Conservation (phyloP, 2,329 filamentous ascomycete genomes). For the Neonectria ditissima region DNA sequence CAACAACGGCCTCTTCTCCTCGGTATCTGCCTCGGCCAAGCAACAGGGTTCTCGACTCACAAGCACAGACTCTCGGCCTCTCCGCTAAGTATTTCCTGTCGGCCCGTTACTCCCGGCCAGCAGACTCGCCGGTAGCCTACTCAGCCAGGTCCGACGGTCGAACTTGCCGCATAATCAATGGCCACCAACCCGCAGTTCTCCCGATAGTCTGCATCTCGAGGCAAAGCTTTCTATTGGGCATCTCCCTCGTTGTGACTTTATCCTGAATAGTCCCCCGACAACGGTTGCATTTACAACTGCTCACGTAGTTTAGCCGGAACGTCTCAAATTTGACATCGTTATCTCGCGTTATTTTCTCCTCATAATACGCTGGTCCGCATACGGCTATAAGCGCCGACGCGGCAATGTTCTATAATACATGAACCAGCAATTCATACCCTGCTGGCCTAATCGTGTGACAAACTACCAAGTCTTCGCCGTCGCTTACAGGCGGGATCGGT, state of each 20-base stretch:
- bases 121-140: neutral
- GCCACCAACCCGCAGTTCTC: neutral
- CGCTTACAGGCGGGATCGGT: slow-evolving; percentile 48
- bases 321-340: slow-evolving; percentile 12
- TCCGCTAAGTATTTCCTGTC: slow-evolving; percentile 1
- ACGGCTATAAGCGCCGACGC: slow-evolving; percentile 28
- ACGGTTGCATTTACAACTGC: neutral
- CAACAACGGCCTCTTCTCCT: neutral
- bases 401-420: slow-evolving; percentile 29
- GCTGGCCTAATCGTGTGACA: slow-evolving; percentile 15
- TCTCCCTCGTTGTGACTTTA: neutral
- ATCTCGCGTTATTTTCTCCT: slow-evolving; percentile 24
- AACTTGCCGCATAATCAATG: neutral
- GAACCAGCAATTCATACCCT: slow-evolving; percentile 14
- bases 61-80: neutral
- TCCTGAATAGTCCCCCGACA: neutral
- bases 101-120: slow-evolving; percentile 22
- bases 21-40: neutral
- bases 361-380: slow-evolving; percentile 23
- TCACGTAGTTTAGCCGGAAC: neutral
- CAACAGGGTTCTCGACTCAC: too few relatives aligned
- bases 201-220: neutral
- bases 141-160: slow-evolving; percentile 1
- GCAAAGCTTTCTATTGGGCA: neutral
- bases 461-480: neutral